Evolutionary conservation across 148 eudicot species (phyloP).

Genomic region (Nepenthes gracilis): DNA sequence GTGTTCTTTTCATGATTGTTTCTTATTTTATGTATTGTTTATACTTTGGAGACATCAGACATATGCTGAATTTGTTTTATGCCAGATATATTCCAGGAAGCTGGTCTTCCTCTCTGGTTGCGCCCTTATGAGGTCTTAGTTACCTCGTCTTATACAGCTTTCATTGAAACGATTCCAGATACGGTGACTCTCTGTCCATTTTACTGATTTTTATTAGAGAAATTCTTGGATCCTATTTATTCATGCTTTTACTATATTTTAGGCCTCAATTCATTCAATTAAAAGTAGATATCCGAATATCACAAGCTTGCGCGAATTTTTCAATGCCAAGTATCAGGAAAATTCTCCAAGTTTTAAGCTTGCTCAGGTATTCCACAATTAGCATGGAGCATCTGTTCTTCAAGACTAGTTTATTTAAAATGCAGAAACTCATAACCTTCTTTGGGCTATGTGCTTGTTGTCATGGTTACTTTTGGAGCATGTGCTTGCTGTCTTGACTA

Average conservation of each 20-base stretch:
- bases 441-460: background rate
- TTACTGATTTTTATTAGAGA: background rate
- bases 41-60: background rate
- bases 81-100: conserved; percentile 97
- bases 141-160: conserved; percentile 96
- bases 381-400: background rate
- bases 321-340: conserved; percentile 80
- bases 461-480: too few relatives aligned
- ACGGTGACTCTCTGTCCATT: conserved; percentile 45
- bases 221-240: conserved; percentile 5
- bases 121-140: conserved; percentile 97
- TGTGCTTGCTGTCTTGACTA: too few relatives aligned
- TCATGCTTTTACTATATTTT: conserved; percentile 8
- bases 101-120: conserved; percentile 97
- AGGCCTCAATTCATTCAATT: conserved; percentile 98
- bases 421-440: background rate
- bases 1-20: background rate
- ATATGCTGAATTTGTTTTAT: conserved; percentile 1
- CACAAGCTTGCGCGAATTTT: conserved; percentile 86
- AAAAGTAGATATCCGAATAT: conserved; percentile 82
- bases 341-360: conserved; percentile 88
- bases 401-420: background rate
- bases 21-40: background rate
- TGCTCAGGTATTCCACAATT: conserved; percentile 68
- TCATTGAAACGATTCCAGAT: conserved; percentile 96